Evolutionary conservation across 2,329 filamentous ascomycete species (phyloP), one percentile per base, ranked within the genome.

Genomic region (Apiospora phragmitis): DNA sequence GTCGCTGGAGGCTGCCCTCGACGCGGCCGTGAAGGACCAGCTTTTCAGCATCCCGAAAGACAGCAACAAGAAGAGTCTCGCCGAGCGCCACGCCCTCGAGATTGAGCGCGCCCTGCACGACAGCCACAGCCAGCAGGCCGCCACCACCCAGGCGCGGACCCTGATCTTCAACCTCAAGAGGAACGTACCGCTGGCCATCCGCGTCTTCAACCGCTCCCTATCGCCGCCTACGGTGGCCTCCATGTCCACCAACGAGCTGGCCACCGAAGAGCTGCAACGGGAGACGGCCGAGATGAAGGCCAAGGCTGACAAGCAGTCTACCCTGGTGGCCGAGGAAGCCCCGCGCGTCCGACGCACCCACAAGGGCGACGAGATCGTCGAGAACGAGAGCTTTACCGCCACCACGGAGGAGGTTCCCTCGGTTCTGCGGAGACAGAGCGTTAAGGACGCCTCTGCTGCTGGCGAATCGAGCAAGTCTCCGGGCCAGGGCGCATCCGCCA

Each of bases 341-440:
- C 94, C 95, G 4, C 90, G 94, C 3, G 91, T 98, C 70, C 89
- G 94, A 76, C 91, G 93, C 75, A 98, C 95, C 2, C 95, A 98
- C 84, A 98, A 98, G 81, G 96, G 96, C 16, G 95, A 98, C 71
- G 96, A 98, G 79, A 81, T 97, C 21, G 88, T 98, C 21, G 94
- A 95, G 72, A 90, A 92, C 65, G 94, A 97, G 43, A 86, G 82
- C n/a, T 79, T 82, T 47, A 76, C 72, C 29, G 74, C 78, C 24
- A 74, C 77, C 1, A 77, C 74, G 32, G 81, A 82, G 49, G 84
- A 84, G 62, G 80, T 79, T 6, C 80, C 81, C 3, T 81, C 82
- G 0, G 77, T 79, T 18, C 73, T 81, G 71, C 76, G 82, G 68
- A 79, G 82, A 70, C 79, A 80, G 62, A 79, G 79, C 45, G 76